Conservation (phyloP, 176 grass and related monocot species). For the Aegilops sharonensis region DNA sequence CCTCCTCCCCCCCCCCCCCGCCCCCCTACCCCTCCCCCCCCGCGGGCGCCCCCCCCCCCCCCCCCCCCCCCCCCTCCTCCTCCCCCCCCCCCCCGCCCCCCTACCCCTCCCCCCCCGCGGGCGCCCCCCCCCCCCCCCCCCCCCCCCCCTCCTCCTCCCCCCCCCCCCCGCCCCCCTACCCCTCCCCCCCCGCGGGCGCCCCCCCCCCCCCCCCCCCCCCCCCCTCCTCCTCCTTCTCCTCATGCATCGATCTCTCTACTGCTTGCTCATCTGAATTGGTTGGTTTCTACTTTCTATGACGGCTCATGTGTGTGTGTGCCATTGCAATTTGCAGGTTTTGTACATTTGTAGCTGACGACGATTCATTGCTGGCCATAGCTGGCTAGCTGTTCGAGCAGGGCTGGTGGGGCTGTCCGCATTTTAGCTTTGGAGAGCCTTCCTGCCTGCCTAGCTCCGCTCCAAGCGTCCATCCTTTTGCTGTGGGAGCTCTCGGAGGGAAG, state of each 20-base stretch:
- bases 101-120: too few species aligned
- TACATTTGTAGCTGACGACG: conserved; percentile 39
- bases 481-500: conserved; percentile 24
- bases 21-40: too few species aligned
- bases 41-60: too few species aligned
- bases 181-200: too few species aligned
- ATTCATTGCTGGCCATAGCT: conserved; percentile 34
- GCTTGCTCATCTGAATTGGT: background rate
- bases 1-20: too few species aligned
- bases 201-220: too few species aligned
- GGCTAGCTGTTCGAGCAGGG: conserved; percentile 29
- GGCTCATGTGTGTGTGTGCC: background rate
- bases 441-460: conserved; percentile 22
- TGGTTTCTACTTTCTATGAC: background rate
- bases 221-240: background rate
- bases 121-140: too few species aligned
- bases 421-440: conserved; percentile 50
- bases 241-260: conserved; percentile 18
- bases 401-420: conserved; percentile 43
- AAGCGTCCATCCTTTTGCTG: conserved; percentile 6
- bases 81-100: too few species aligned
- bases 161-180: too few species aligned
- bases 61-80: too few species aligned
- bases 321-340: conserved; percentile 55
- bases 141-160: too few species aligned